Evolutionary conservation across 2,329 filamentous ascomycete genomes (phyloP).

Genomic region (Ramularia collo-cygni): DNA sequence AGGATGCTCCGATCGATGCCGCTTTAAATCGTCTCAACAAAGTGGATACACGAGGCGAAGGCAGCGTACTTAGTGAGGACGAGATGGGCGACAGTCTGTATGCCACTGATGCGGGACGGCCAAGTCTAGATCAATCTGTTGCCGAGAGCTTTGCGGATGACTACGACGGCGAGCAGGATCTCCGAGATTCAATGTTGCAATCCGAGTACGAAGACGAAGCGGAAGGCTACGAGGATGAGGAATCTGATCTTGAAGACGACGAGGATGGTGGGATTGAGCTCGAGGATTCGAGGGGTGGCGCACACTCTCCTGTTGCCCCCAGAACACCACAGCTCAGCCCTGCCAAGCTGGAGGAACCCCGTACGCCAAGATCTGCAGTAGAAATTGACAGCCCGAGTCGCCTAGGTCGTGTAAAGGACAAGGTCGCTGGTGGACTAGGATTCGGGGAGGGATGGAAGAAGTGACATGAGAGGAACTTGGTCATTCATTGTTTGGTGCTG

Average conservation of each 20-base stretch:
- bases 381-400: no score
- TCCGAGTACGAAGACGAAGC: constrained; percentile 29
- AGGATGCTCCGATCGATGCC: constrained; percentile 35
- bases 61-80: constrained; percentile 27
- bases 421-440: no score
- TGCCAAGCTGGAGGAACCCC: no score
- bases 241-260: constrained; percentile 1
- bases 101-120: constrained; percentile 12
- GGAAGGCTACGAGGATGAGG: constrained; percentile 14
- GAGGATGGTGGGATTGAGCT: constrained; percentile 4
- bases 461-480: no score
- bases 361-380: no score
- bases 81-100: constrained; percentile 20
- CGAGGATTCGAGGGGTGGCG: constrained; percentile 11
- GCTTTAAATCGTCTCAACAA: constrained; percentile 8
- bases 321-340: constrained; percentile 8
- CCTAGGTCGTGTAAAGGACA: no score
- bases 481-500: no score
- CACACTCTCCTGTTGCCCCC: constrained; percentile 8
- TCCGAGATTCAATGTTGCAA: no score
- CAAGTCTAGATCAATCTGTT: constrained; percentile 18
- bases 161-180: constrained; percentile 15
- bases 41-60: constrained; percentile 8
- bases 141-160: constrained; percentile 13
- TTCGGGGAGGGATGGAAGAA: no score